These are phyloP conservation scores for Rhodotorula sp. DNA, from an alignment of 1,284 basidiomycete species.

Conservation along the genomic window DNA sequence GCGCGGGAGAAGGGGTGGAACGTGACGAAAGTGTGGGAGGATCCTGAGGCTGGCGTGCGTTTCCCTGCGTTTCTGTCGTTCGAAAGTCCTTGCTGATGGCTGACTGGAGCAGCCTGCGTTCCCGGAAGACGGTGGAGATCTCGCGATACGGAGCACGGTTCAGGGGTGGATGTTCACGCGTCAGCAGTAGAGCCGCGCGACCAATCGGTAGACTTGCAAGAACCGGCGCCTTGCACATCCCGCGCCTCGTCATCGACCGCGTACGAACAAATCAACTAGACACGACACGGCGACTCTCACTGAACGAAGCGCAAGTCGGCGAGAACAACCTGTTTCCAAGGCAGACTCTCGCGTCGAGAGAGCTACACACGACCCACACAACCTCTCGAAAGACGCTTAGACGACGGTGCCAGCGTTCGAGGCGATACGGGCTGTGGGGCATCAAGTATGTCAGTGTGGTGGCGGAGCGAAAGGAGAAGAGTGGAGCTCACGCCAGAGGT, in stretches of 20 bases:
- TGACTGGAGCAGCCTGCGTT: conserved; percentile 40
- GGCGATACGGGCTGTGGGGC: conserved; percentile 36
- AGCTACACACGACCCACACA: no score
- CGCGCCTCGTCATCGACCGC: no score
- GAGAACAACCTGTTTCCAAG: background rate
- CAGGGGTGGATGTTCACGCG: conserved; percentile 40
- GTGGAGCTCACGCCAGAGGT: conserved; percentile 78
- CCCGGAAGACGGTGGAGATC: conserved; percentile 43
- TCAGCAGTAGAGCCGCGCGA: background rate
- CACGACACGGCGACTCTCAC: background rate
- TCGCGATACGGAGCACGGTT: conserved; percentile 40
- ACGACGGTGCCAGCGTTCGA: conserved; percentile 99
- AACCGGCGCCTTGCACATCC: no score
- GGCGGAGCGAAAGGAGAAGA: no score
- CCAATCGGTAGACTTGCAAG: background rate
- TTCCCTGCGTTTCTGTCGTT: background rate
- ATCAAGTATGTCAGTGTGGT: background rate
- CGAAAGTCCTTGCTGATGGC: background rate
- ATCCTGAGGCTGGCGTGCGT: conserved; percentile 46
- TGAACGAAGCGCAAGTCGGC: background rate
- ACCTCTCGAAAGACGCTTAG: conserved; percentile 47
- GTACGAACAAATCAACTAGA: background rate
- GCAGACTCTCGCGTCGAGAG: no score
- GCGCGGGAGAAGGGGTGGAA: conserved; percentile 68
- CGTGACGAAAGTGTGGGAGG: conserved; percentile 68